Base-by-base conservation (phyloP, 2,329 filamentous ascomycete species). In the Scopulariopsis brevicaulis region DNA sequence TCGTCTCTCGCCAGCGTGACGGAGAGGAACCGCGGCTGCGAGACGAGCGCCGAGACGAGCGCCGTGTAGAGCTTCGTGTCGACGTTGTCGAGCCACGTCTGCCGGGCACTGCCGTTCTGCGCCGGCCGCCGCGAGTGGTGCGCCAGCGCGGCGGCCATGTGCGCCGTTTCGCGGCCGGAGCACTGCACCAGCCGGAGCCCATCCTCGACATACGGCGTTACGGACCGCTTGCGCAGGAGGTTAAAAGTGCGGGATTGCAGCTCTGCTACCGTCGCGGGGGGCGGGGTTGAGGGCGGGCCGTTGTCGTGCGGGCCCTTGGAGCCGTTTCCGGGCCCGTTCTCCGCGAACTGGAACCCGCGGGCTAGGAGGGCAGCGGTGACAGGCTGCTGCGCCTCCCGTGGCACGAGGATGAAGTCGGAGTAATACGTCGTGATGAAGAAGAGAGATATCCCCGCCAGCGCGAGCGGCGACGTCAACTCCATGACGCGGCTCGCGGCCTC, bases 401-500 rank as follows among this genome's bases (percentile, higher is more conserved):
- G 92, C 1, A 96, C 90, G 40, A 97, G 80, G 65, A 99, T 95
- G 72, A 96, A 97, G 74, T 99, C 93, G 37, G 89, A 94, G 73
- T 96, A 97, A 73, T 97, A 99, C 35, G 91, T 96, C 3, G 93
- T 96, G 70, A 96, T 96, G 79, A 97, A 97, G 77, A 97, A 96
- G 67, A 99, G 96, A 57, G 93, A 89, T 56, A 97, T 94, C 64
- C 90, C 90, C 55, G 93, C 93, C 68, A 96, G 80, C 32, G 94
- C 93, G 35, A 97, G 78, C 5, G 93, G 94, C 57, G 86, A 92
- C 8, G 92, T 96, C 61, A 99, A 73, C 67, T 97, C 93, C 65
- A 96, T 82, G 7, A 99, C 93, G 58, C 92, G 83, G 64, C 92
- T 90, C 7, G 91, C 92, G 11, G 93, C 92, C 68, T 96, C 92